These are phyloP conservation scores for Solanum lycopersicoides DNA, from an alignment of 257 asterid species.

Conservation along the genomic window DNA sequence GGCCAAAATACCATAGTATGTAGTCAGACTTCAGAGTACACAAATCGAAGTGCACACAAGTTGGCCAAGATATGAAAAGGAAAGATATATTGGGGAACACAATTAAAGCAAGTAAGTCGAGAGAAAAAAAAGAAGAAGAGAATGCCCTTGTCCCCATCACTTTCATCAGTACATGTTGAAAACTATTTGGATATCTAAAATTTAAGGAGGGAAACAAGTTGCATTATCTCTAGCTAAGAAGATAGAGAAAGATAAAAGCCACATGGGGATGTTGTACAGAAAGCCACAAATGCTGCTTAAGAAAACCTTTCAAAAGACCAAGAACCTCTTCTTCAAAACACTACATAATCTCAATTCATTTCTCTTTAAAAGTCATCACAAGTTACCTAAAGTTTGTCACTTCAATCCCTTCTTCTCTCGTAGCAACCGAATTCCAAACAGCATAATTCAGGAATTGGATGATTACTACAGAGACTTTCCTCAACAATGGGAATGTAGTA, in stretches of 20 bases:
- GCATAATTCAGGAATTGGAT: conserved; percentile 20
- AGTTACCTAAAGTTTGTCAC: conserved; percentile 25
- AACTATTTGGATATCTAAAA: background rate
- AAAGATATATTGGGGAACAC: background rate
- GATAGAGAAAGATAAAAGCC: background rate
- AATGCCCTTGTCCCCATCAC: background rate
- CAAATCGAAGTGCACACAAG: background rate
- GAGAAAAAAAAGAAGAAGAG: background rate
- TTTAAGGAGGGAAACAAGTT: conserved; percentile 8
- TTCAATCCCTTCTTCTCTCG: conserved; percentile 17
- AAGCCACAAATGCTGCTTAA: conserved; percentile 34
- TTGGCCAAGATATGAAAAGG: background rate
- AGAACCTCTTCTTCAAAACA: conserved; percentile 24
- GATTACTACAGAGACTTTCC: conserved; percentile 24
- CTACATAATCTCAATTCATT: conserved; percentile 32
- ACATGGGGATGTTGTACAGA: conserved; percentile 21
- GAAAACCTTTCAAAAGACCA: conserved; percentile 41
- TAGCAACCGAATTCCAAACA: conserved; percentile 10
- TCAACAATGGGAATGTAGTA: conserved; percentile 18
- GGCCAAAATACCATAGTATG: too few species aligned
- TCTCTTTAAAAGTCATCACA: conserved; percentile 26
- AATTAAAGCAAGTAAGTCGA: background rate
- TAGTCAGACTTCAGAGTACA: too few species aligned
- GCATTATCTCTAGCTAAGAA: conserved; percentile 14
- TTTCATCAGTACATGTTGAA: conserved; percentile 1